Evolutionary conservation across 2,329 filamentous ascomycete species (phyloP), one percentile per base, ranked within the genome.

Genomic region (Colletotrichum sp.): DNA sequence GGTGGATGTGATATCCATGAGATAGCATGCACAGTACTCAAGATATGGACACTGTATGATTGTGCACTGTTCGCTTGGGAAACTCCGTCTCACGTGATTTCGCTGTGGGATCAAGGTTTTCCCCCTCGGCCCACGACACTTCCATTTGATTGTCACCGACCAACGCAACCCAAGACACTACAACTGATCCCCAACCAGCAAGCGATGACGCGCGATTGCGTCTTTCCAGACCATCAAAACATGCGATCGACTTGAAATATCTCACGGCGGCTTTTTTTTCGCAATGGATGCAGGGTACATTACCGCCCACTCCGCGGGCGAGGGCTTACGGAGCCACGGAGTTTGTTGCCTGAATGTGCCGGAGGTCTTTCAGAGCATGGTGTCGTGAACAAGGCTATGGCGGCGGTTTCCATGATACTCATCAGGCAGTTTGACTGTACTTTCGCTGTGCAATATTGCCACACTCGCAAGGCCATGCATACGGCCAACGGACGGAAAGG

Each of bases 91-190:
- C 73, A 76, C 73, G 73, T 76, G 73, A 76, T 13, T 28, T 52
- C 21, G 5, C 12, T 32, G 21, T 32, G n/a, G 32, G 44, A 62
- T 73, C 73, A 76, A 76, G 73, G 70, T 76, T 76, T 76, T 76
- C 70, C 73, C 64, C 64, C 68, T 73, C 44, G 32, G 32, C 57
- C 63, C 70, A 73, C 64, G 64, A 73, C 70, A 57, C 26, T 21
- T 49, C 36, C 36, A 44, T 44, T 21, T 52, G 44, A 52, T 28
- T 60, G 16, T 72, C 70, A 60, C 34, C 39, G 39, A 68, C 44
- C 63, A 65, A 68, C 57, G 59, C 70, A 64, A 52, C 26, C 16
- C 57, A n/a, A 36, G 60, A 49, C 69, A 30, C 24, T 49, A 68
- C 36, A n/a, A 68, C 73, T 73, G 64, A 68, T 28, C 32, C 69